Percentiles rank a stretch among this genome's conserved stretches.
phyloP scores from a whole-genome alignment of 2,329 filamentous ascomycete genomes.

The Colletotrichum euphorbiae region DNA sequence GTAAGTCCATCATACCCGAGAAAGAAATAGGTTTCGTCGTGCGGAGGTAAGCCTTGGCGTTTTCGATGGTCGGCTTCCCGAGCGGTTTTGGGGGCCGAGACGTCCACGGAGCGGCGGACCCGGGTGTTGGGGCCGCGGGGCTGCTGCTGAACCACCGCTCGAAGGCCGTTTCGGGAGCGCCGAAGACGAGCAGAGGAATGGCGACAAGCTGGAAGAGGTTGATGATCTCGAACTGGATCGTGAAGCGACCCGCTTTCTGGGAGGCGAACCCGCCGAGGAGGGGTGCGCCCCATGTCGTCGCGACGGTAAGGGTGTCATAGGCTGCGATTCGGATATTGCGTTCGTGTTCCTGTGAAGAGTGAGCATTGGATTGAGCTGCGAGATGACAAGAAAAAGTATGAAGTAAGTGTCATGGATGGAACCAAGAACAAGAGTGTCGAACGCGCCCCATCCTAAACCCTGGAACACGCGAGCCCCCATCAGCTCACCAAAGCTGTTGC shows the following conservation, averaged over 20 bases:
- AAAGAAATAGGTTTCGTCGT: slow-evolving; percentile 56
- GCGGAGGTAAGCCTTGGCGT: slow-evolving; percentile 51
- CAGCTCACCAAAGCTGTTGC: slow-evolving; percentile 56
- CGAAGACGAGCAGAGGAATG: slow-evolving; percentile 60
- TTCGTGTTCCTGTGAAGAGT: slow-evolving; percentile 62
- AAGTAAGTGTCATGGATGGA: slow-evolving; percentile 69
- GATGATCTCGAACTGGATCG: slow-evolving; percentile 64
- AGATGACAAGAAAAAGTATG: slow-evolving; percentile 51
- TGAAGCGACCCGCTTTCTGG: slow-evolving; percentile 53
- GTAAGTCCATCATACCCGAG: slow-evolving; percentile 45
- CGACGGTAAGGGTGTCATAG: slow-evolving; percentile 57
- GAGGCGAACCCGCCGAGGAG: slow-evolving; percentile 64
- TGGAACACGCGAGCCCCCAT: slow-evolving; percentile 66
- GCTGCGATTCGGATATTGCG: slow-evolving; percentile 57
- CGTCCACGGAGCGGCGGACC: slow-evolving; percentile 31
- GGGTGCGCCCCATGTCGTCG: slow-evolving; percentile 65
- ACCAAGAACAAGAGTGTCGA: slow-evolving; percentile 64
- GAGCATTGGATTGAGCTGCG: slow-evolving; percentile 31
- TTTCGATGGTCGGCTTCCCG: slow-evolving; percentile 47
- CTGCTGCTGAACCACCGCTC: slow-evolving; percentile 51
- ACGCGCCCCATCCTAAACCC: slow-evolving; percentile 69
- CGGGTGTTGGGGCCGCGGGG: slow-evolving; percentile 36
- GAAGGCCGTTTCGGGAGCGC: slow-evolving; percentile 65
- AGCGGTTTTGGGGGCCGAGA: slow-evolving; percentile 29
- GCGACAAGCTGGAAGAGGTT: slow-evolving; percentile 60